Evolutionary conservation across 1,284 basidiomycete species (phyloP).

Genomic region (Earliella scabrosa): DNA sequence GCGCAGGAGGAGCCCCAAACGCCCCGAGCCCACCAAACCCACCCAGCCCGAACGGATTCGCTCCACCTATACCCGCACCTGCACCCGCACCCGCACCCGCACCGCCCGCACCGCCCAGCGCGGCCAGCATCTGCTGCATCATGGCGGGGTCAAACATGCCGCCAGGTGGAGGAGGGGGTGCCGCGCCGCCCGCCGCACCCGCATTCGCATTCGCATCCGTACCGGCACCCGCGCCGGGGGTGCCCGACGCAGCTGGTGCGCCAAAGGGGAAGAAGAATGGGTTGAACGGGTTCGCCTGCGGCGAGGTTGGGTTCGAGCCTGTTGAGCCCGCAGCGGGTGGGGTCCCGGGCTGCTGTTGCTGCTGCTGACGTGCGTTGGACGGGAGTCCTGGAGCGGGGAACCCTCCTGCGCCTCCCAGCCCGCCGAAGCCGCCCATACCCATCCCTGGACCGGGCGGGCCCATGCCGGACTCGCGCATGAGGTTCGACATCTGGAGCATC

Average conservation of each 20-base stretch:
- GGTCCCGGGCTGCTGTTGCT: conserved; percentile 9
- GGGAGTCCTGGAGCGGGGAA: conserved; percentile 68
- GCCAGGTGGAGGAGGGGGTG: conserved; percentile 9
- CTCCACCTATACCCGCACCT: conserved; percentile 19
- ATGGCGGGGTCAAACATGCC: conserved; percentile 47
- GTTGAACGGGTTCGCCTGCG: conserved; percentile 20
- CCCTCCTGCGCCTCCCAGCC: conserved; percentile 14
- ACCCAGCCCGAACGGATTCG: conserved; percentile 37
- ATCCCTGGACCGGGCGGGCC: conserved; percentile 33
- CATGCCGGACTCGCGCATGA: conserved; percentile 50
- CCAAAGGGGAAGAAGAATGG: conserved; percentile 29
- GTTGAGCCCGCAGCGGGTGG: conserved; percentile 5
- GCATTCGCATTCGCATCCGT: conserved; percentile 20
- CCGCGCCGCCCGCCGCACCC: conserved; percentile 19
- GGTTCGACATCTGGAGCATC: conserved; percentile 82
- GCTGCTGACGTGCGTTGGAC: conserved; percentile 33
- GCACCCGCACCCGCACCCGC: conserved; percentile 32
- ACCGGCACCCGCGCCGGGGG: conserved; percentile 17
- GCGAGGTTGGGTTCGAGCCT: conserved; percentile 2
- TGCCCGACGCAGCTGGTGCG: conserved; percentile 23
- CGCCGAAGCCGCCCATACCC: conserved; percentile 28
- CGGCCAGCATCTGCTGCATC: conserved; percentile 54
- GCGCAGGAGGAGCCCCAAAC: conserved; percentile 43
- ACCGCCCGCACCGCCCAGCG: conserved; percentile 33
- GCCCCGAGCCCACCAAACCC: conserved; percentile 41